Evolutionary conservation across 441 rosid species (phyloP).

Genomic region (Gossypium laxum): DNA sequence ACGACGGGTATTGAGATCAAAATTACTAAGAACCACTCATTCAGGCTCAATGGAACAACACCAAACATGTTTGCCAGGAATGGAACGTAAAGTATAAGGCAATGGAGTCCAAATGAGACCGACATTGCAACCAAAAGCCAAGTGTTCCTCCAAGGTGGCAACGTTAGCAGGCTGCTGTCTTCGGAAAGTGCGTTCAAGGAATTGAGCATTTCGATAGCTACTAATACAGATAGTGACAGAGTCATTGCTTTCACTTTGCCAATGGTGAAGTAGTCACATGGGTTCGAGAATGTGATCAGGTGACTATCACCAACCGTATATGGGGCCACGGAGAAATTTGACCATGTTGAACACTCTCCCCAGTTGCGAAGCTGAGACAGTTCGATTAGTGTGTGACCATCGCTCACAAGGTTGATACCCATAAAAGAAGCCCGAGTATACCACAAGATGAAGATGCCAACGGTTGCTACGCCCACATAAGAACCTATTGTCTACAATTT

Average conservation of each 20-base stretch:
- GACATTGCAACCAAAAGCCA: slow-evolving; percentile 82
- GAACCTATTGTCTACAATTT: slow-evolving; percentile 55
- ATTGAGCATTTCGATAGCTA: slow-evolving; percentile 87
- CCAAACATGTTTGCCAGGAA: slow-evolving; percentile 64
- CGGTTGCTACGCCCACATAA: slow-evolving; percentile 84
- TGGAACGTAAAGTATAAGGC: slow-evolving; percentile 69
- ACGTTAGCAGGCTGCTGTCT: slow-evolving; percentile 58
- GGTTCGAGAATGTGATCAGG: slow-evolving; percentile 40
- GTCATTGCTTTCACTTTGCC: slow-evolving; percentile 88
- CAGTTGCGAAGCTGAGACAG: slow-evolving; percentile 63
- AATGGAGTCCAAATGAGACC: slow-evolving; percentile 65
- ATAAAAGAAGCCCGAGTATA: slow-evolving; percentile 68
- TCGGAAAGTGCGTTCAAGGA: slow-evolving; percentile 80
- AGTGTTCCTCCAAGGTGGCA: slow-evolving; percentile 93
- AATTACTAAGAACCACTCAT: slow-evolving; percentile 65
- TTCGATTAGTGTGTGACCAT: slow-evolving; percentile 65
- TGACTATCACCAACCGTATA: slow-evolving; percentile 42
- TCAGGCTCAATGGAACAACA: slow-evolving; percentile 62
- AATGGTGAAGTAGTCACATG: slow-evolving; percentile 66
- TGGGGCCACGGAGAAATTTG: slow-evolving; percentile 54
- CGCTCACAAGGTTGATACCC: slow-evolving; percentile 53
- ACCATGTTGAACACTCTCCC: slow-evolving; percentile 68
- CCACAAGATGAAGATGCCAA: slow-evolving; percentile 75
- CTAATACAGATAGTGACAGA: slow-evolving; percentile 72
- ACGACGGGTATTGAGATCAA: slow-evolving; percentile 69